phyloP scores from a whole-genome alignment of 208 protist genomes.

The Leishmania lainsoni region DNA sequence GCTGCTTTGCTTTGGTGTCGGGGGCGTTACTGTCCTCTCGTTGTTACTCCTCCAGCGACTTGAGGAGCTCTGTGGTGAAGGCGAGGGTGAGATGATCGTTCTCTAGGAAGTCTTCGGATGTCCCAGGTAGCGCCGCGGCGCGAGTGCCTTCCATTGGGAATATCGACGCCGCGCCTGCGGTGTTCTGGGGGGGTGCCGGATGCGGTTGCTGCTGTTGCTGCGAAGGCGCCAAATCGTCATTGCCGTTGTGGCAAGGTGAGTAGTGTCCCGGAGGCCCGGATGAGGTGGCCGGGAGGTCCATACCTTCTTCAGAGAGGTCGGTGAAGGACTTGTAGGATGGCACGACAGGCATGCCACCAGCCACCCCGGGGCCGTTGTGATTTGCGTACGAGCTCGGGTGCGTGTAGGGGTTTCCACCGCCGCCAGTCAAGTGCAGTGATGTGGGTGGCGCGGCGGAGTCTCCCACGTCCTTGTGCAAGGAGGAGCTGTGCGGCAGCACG shows the following conservation, averaged over 20 bases:
- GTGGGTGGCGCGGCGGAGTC: conserved; percentile 3
- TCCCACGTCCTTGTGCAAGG: conserved; percentile 22
- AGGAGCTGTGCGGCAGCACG: conserved; percentile 15
- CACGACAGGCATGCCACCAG: conserved; percentile 21
- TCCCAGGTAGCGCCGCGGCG: conserved; percentile 16
- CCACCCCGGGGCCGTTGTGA: conserved; percentile 3
- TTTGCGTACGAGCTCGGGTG: conserved; percentile 22
- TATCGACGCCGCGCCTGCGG: conserved; percentile 14
- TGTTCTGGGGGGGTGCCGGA: background rate
- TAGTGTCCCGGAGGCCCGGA: conserved; percentile 11
- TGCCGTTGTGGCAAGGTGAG: conserved; percentile 21
- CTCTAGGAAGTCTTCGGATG: conserved; percentile 32
- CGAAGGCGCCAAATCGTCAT: background rate
- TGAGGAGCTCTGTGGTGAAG: conserved; percentile 43
- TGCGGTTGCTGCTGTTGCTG: conserved; percentile 17
- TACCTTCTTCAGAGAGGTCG: conserved; percentile 32
- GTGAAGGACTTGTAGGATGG: conserved; percentile 39
- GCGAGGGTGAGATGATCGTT: conserved; percentile 39
- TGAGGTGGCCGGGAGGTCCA: conserved; percentile 17
- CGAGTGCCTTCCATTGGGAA: conserved; percentile 29
- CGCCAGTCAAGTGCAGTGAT: conserved; percentile 19
- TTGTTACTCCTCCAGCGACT: conserved; percentile 35
- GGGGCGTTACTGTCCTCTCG: background rate
- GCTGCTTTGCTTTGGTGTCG: background rate
- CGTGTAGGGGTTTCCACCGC: conserved; percentile 16